These are phyloP conservation scores for Xeromyces bisporus DNA, from an alignment of 495 filamentous ascomycete genomes.

Conservation along the genomic window DNA sequence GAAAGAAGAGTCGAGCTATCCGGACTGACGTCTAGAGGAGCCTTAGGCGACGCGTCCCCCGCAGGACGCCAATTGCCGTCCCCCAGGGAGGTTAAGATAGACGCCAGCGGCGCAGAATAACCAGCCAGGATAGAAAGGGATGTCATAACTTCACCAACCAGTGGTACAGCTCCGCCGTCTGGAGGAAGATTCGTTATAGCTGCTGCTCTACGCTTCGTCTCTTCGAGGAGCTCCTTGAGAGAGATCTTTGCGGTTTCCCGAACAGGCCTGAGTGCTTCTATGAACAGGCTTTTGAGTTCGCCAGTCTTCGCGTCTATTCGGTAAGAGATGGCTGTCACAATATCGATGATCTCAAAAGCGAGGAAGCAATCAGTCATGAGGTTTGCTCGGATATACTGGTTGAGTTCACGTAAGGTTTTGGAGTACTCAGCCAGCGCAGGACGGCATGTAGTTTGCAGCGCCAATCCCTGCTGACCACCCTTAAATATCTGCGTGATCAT, in stretches of 20 bases:
- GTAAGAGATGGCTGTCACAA: conserved; percentile 64
- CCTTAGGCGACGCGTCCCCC: conserved; percentile 43
- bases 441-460: conserved; percentile 62
- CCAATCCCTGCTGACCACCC: conserved; percentile 62
- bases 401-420: conserved; percentile 74
- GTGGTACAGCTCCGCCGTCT: conserved; percentile 63
- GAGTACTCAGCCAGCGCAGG: conserved; percentile 62
- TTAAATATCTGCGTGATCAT: conserved; percentile 73
- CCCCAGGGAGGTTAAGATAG: conserved; percentile 78
- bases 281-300: conserved; percentile 66
- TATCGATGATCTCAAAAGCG: conserved; percentile 89
- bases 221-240: conserved; percentile 68
- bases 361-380: conserved; percentile 88
- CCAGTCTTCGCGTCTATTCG: conserved; percentile 67
- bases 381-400: conserved; percentile 72
- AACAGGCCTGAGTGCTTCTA: conserved; percentile 73
- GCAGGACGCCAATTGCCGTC: conserved; percentile 70
- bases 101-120: conserved; percentile 73
- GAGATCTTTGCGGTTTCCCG: conserved; percentile 83
- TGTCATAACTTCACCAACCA: conserved; percentile 73
- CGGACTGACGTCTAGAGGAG: conserved; percentile 70
- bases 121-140: conserved; percentile 72
- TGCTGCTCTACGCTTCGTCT: conserved; percentile 54
- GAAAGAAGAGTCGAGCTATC: conserved; percentile 79
- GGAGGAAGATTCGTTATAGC: conserved; percentile 47